A percentile compares a stretch with the other conserved stretches of the same genome.
Conservation (phyloP, 2,329 filamentous ascomycete genomes). For the Fusarium tuaranense region DNA sequence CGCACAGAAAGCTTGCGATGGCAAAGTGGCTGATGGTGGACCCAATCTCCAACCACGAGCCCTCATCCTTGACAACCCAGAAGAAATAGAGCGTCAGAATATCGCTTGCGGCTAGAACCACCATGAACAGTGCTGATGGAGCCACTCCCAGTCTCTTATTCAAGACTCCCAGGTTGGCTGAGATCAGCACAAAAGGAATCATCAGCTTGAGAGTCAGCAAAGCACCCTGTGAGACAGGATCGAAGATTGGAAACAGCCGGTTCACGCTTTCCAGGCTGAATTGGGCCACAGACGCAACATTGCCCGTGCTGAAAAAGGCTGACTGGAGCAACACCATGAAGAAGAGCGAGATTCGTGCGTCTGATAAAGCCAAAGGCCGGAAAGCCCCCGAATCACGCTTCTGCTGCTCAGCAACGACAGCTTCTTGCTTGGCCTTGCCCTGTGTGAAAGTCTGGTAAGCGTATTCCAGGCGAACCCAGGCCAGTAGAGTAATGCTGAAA, state of each 20-base stretch:
- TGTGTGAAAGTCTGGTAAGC: constrained; percentile 61
- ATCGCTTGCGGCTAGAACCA: constrained; percentile 92
- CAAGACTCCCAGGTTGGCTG: constrained; percentile 92
- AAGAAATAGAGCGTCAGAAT: constrained; percentile 96
- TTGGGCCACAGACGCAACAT: constrained; percentile 91
- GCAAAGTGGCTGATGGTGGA: constrained; percentile 96
- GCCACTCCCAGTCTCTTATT: constrained; percentile 87
- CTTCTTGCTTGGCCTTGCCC: constrained; percentile 40
- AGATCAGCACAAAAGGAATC: constrained; percentile 92
- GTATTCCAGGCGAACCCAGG: constrained; percentile 94
- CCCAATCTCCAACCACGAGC: constrained; percentile 97
- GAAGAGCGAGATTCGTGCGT: constrained; percentile 90
- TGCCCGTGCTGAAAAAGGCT: constrained; percentile 96
- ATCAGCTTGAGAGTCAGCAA: constrained; percentile 90
- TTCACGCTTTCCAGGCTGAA: constrained; percentile 93
- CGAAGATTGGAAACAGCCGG: constrained; percentile 90
- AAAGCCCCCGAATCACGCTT: constrained; percentile 45
- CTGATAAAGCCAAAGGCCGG: constrained; percentile 82
- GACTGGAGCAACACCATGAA: constrained; percentile 96
- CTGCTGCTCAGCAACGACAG: constrained; percentile 16
- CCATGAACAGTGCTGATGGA: constrained; percentile 91
- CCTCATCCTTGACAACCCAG: constrained; percentile 96
- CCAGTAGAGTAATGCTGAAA: constrained; percentile 84
- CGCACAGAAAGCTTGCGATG: constrained; percentile 88
- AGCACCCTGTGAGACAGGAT: constrained; percentile 90